phyloP scores from a whole-genome alignment of 148 eudicot genomes.

The Arbutus unedo region DNA sequence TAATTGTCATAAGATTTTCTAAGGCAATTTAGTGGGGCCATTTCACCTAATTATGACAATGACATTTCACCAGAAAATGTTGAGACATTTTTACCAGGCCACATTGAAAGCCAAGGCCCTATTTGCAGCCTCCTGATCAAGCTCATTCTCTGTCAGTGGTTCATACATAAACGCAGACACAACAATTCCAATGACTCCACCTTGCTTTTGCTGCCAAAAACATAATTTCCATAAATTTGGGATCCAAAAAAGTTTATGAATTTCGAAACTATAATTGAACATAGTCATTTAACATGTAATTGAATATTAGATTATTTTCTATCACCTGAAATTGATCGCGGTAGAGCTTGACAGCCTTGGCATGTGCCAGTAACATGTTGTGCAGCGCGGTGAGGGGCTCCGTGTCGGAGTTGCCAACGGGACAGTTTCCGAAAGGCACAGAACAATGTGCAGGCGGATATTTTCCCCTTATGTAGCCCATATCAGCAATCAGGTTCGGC shows the following conservation, averaged over 20 bases:
- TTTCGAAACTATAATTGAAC: background rate
- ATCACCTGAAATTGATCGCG: conserved; percentile 47
- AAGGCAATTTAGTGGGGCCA: background rate
- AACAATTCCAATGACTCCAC: conserved; percentile 54
- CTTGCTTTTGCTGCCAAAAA: conserved; percentile 40
- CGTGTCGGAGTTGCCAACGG: conserved; percentile 54
- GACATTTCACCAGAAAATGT: background rate
- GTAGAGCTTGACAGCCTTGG: conserved; percentile 57
- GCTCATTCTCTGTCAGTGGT: conserved; percentile 39
- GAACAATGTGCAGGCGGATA: conserved; percentile 83
- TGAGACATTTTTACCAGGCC: conserved; percentile 43
- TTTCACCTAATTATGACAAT: background rate
- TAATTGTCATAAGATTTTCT: background rate
- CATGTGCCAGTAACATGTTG: conserved; percentile 68
- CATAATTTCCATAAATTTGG: background rate
- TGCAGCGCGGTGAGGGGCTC: conserved; percentile 68
- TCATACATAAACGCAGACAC: conserved; percentile 37
- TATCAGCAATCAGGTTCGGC: conserved; percentile 47
- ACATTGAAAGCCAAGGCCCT: conserved; percentile 48
- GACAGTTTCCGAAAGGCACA: conserved; percentile 46
- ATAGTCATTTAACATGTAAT: background rate
- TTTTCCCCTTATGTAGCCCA: conserved; percentile 38
- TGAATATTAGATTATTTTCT: background rate
- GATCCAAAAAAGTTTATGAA: too few species aligned
- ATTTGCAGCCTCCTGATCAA: conserved; percentile 46